Evolutionary conservation across 768 basidiomycete species (phyloP), one percentile per base, ranked within the genome.

Genomic region (Flagelloscypha sp.): DNA sequence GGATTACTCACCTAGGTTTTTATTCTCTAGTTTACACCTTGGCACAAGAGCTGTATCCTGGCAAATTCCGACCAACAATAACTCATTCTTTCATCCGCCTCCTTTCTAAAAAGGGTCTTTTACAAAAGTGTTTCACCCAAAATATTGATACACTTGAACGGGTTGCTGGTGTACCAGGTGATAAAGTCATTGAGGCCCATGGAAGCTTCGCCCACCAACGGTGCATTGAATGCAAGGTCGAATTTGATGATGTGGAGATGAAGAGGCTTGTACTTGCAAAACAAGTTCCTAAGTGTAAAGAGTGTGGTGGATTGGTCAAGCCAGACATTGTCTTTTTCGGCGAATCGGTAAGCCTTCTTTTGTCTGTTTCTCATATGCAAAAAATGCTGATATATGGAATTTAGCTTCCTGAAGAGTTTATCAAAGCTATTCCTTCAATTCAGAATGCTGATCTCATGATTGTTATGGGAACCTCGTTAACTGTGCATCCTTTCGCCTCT

Each of bases 271-370:
- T 94, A 21, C 54, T 68, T 38, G 54, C 59, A n/a, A 77, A 77
- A 27, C 55, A 72, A 41, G 76, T 86, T 10, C 78, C 90, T 5
- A 67, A 60, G 31, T 97, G 94, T 52, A 50, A 65, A 22, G 37
- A 48, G 15, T 90, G 89, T 44, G 63, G 60, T 1, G 88, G 87
- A 0, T 63, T 87, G 24, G 79, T 92, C 11, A 90, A 93, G 56
- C 89, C 89, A n/a, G 85, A 94, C 49, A 94, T 94, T 27, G 86
- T 94, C 9, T 93, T 94, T 59, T 93, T 94, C 48, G 89, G 92
- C 16, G 84, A 89, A 58, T 51, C 68, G 24, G 79, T 84, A 50
- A 21, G 77, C 60, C 11, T 18, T n/a, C 29, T 24, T 33, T 11
- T 38, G 39, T 33, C 7, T 13, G 11, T 35, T 38, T 33, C 27